Evolutionary conservation across 129 eudicot genomes (phyloP).

Genomic region (Ambrosia trifida): DNA sequence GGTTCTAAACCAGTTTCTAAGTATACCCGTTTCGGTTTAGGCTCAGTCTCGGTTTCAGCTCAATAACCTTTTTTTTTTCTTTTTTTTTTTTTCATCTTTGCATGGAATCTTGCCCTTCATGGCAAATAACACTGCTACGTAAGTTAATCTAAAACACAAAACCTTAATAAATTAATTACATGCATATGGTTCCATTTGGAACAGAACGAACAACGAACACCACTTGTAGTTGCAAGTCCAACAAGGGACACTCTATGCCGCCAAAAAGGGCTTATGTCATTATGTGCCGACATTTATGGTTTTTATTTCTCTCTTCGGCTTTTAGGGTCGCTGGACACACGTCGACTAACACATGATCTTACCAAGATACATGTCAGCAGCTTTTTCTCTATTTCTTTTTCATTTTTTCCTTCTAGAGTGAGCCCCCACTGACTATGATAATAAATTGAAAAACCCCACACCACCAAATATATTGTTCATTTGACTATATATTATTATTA

Average conservation of each 20-base stretch:
- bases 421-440: background rate
- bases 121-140: too few relatives aligned
- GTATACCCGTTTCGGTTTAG: too few relatives aligned
- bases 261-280: constrained; percentile 19
- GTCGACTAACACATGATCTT: constrained; percentile 18
- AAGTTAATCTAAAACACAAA: too few relatives aligned
- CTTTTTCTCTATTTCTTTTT: background rate
- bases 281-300: constrained; percentile 26
- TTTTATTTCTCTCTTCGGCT: too few relatives aligned
- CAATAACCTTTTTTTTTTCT: too few relatives aligned
- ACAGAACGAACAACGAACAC: background rate
- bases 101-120: too few relatives aligned
- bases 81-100: too few relatives aligned
- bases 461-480: background rate
- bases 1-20: too few relatives aligned
- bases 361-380: constrained; percentile 9
- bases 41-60: too few relatives aligned
- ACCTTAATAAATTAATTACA: too few relatives aligned
- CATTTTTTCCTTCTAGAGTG: background rate
- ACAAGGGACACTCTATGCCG: background rate
- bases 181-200: background rate
- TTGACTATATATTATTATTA: constrained; percentile 13
- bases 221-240: background rate
- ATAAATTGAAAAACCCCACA: background rate
- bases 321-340: constrained; percentile 23